These are phyloP conservation scores for Globisporangium mamillatum DNA, from an alignment of 352 stramenopile genomes.

Conservation along the genomic window DNA sequence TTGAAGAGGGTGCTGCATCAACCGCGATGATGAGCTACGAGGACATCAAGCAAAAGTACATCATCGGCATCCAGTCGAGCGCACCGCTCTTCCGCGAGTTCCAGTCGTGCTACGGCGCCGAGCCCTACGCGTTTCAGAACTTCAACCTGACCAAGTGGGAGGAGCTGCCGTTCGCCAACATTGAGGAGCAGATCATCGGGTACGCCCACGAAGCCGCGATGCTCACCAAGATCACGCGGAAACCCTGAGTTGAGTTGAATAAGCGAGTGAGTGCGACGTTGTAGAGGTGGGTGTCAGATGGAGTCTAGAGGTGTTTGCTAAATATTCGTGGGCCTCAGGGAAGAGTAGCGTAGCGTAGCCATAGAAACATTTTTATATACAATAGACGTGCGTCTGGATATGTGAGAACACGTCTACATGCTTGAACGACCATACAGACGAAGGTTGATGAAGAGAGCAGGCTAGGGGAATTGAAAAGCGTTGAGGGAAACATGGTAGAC, in stretches of 20 bases:
- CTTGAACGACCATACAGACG: no score
- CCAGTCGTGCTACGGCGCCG: constrained; percentile 47
- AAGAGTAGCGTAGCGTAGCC: background rate
- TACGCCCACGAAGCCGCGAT: constrained; percentile 50
- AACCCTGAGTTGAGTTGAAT: background rate
- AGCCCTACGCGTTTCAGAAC: constrained; percentile 28
- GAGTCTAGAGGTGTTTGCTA: background rate
- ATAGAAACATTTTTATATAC: background rate
- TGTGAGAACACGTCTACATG: background rate
- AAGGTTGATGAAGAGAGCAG: no score
- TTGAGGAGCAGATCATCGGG: constrained; percentile 46
- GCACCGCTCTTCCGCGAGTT: constrained; percentile 47
- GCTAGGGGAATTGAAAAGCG: no score
- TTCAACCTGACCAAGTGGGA: constrained; percentile 45
- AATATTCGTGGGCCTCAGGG: background rate
- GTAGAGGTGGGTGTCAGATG: background rate
- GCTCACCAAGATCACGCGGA: constrained; percentile 16
- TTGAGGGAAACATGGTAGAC: no score
- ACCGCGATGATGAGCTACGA: constrained; percentile 35
- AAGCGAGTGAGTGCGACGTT: background rate
- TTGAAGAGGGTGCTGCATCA: background rate
- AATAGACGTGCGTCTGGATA: background rate
- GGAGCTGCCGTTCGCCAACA: constrained; percentile 37
- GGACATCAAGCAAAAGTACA: constrained; percentile 43
- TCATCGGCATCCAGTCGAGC: constrained; percentile 40